Conservation (phyloP, 176 grass and related monocot genomes). For the Oryza australiensis region DNA sequence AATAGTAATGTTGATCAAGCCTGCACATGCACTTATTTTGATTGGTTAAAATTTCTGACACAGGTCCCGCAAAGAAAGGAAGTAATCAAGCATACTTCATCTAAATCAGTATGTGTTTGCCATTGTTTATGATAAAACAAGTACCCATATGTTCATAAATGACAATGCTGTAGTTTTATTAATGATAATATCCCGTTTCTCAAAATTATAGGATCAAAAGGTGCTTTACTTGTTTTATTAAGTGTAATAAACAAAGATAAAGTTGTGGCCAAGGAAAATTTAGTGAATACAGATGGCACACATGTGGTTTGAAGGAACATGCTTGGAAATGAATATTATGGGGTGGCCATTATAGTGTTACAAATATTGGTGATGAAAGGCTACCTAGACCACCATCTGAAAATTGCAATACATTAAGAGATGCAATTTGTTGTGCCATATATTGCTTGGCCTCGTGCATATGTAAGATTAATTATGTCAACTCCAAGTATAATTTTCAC, state of each 20-base stretch:
- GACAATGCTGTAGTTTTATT: neutral
- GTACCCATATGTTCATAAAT: neutral
- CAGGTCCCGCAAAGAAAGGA: too few species aligned
- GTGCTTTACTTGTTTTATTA: neutral
- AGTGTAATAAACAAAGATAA: neutral
- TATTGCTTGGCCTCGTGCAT: too few species aligned
- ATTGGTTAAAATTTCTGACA: too few species aligned
- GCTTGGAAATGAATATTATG: neutral
- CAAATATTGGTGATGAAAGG: neutral
- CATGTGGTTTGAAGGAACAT: neutral
- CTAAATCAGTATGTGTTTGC: too few species aligned
- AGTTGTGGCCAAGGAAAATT: neutral
- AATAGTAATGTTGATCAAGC: too few species aligned
- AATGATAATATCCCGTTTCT: too few species aligned
- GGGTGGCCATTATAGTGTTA: neutral
- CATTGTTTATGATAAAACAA: neutral
- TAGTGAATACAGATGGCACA: neutral
- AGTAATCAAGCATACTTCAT: too few species aligned
- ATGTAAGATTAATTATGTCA: too few species aligned
- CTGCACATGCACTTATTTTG: too few species aligned
- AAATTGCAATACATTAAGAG: too few species aligned
- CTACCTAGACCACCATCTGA: neutral
- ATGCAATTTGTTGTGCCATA: too few species aligned
- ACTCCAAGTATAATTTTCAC: too few species aligned
- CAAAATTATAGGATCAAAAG: neutral